phyloP scores from a whole-genome alignment of 129 eudicot species.

The Centella asiatica region DNA sequence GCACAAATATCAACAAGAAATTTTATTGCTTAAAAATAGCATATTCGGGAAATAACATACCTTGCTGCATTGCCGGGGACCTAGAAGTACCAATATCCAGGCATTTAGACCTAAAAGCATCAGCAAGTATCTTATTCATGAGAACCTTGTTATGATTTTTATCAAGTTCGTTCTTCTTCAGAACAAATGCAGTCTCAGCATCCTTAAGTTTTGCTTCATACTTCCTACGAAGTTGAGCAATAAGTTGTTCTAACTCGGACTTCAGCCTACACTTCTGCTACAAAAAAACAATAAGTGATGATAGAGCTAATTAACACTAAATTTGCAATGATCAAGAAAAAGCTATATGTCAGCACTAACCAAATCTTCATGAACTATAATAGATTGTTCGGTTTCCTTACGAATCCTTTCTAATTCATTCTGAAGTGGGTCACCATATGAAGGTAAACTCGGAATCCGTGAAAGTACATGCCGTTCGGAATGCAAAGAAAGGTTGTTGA shows the following conservation, averaged over 20 bases:
- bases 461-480: conserved; percentile 18
- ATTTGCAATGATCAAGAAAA: too few species aligned
- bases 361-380: conserved; percentile 31
- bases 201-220: conserved; percentile 51
- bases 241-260: conserved; percentile 47
- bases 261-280: conserved; percentile 51
- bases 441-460: conserved; percentile 10
- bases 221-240: conserved; percentile 38
- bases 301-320: neutral
- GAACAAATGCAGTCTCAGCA: conserved; percentile 38
- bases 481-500: conserved; percentile 3
- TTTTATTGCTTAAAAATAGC: neutral
- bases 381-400: conserved; percentile 27
- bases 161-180: conserved; percentile 51
- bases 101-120: conserved; percentile 54
- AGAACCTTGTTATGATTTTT: conserved; percentile 28
- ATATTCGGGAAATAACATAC: conserved; percentile 23
- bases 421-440: conserved; percentile 47
- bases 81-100: conserved; percentile 42
- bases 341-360: conserved; percentile 29
- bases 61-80: conserved; percentile 27
- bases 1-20: neutral
- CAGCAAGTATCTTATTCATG: conserved; percentile 56
- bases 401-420: conserved; percentile 44
- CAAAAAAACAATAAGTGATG: conserved; percentile 17